These are phyloP conservation scores for Sarocladium kiliense DNA, from an alignment of 2,329 filamentous ascomycete genomes.

Conservation along the genomic window DNA sequence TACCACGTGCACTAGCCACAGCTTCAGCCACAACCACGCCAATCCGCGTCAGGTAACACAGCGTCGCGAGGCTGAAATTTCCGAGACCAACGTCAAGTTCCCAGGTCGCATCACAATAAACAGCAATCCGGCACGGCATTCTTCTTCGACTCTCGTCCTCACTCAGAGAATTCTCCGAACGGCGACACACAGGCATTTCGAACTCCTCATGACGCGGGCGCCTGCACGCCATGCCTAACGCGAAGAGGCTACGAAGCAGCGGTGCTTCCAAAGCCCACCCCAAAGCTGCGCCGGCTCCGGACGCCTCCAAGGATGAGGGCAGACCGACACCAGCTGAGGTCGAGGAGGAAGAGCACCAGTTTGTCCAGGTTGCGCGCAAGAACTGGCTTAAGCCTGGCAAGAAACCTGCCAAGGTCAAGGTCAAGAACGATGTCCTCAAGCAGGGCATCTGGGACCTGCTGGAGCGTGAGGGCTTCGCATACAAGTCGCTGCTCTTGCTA, in stretches of 20 bases:
- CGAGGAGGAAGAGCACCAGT: constrained; percentile 66
- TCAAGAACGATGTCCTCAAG: constrained; percentile 82
- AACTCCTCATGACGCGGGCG: neutral
- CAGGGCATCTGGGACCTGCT: constrained; percentile 83
- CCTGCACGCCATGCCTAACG: constrained; percentile 44
- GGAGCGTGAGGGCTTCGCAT: constrained; percentile 73
- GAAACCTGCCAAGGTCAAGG: constrained; percentile 60
- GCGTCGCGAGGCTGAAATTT: constrained; percentile 31
- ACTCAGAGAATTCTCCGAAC: neutral
- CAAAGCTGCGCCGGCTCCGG: constrained; percentile 29
- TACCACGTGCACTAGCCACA: constrained; percentile 2
- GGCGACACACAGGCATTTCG: neutral
- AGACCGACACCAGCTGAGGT: constrained; percentile 57
- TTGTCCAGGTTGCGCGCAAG: constrained; percentile 73
- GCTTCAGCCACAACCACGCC: constrained; percentile 2
- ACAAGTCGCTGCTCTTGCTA: constrained; percentile 72
- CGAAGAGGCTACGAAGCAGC: constrained; percentile 54
- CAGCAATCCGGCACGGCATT: constrained; percentile 4
- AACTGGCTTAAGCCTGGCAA: constrained; percentile 72
- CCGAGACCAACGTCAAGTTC: constrained; percentile 4
- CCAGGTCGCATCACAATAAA: neutral
- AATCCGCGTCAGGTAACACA: neutral
- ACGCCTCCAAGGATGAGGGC: constrained; percentile 30
- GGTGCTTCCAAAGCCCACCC: constrained; percentile 34
- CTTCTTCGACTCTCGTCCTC: neutral